A percentile compares a stretch with the other conserved stretches of the same genome.
Conservation (phyloP, 305 asterid genomes). For the Fraxinus floribunda region DNA sequence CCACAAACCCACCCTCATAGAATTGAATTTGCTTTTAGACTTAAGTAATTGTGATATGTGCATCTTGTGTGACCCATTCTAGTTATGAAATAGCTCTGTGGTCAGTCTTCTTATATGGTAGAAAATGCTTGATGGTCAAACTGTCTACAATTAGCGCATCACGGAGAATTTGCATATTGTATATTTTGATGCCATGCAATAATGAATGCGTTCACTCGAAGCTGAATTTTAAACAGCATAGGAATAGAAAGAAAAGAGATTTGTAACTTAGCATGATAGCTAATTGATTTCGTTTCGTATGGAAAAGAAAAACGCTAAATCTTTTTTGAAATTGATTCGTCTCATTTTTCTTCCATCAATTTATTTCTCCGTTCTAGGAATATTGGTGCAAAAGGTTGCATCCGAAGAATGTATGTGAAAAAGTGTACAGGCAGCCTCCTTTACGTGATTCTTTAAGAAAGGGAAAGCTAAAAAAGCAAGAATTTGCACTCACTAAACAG, state of each 20-base stretch:
- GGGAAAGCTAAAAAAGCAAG: conserved; percentile 89
- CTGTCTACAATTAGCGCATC: conserved; percentile 22
- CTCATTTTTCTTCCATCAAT: conserved; percentile 10
- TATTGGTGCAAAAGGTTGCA: conserved; percentile 96
- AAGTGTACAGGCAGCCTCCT: conserved; percentile 97
- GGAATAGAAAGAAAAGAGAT: neutral
- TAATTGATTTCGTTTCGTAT: neutral
- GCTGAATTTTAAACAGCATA: conserved; percentile 12
- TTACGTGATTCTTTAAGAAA: conserved; percentile 86
- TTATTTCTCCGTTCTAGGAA: conserved; percentile 50
- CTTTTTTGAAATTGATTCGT: conserved; percentile 7
- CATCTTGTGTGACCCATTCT: conserved; percentile 8
- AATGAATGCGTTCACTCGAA: neutral
- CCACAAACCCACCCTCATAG: neutral
- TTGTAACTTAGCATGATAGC: neutral
- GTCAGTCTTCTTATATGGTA: conserved; percentile 19
- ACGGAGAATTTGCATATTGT: conserved; percentile 3
- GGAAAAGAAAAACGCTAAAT: conserved; percentile 10
- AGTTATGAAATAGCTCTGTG: conserved; percentile 12
- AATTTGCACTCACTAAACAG: conserved; percentile 72
- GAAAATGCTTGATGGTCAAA: conserved; percentile 20
- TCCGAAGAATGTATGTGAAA: conserved; percentile 95
- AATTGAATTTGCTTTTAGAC: neutral
- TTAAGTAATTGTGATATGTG: neutral
- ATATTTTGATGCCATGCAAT: conserved; percentile 8